A percentile compares a stretch with the other conserved stretches of the same genome.
phyloP scores from a whole-genome alignment of 768 basidiomycete genomes.

The Tulasnella sp. region DNA sequence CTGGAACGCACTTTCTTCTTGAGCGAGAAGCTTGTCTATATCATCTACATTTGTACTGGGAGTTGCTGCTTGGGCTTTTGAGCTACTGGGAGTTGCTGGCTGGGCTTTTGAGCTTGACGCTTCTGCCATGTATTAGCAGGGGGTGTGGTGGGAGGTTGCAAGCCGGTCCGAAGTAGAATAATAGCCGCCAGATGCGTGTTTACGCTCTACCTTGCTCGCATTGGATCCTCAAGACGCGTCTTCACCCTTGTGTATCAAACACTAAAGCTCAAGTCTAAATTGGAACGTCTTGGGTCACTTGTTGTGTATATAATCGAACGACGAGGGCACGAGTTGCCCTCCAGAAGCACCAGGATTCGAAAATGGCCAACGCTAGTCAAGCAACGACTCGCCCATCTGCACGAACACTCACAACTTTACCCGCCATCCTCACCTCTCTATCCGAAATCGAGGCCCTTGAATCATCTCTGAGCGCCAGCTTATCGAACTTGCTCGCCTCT shows the following conservation, averaged over 20 bases:
- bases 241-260: neutral
- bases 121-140: conserved; percentile 9
- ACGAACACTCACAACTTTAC: conserved; percentile 47
- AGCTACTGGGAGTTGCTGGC: neutral
- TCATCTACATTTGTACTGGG: conserved; percentile 40
- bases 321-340: neutral
- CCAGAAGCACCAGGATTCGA: neutral
- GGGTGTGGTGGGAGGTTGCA: neutral
- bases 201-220: neutral
- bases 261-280: neutral
- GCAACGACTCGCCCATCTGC: conserved; percentile 3
- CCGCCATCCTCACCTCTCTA: conserved; percentile 66
- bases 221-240: neutral
- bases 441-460: conserved; percentile 66
- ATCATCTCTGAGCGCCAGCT: conserved; percentile 61
- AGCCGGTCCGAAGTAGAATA: neutral
- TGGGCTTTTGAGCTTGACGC: conserved; percentile 15
- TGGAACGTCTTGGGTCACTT: neutral
- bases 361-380: neutral
- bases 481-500: conserved; percentile 62
- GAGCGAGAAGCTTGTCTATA: conserved; percentile 68
- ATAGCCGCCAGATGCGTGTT: neutral
- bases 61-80: conserved; percentile 12
- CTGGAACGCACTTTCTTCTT: conserved; percentile 79
- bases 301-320: neutral